These are phyloP conservation scores for Bruguiera sexangula DNA, from an alignment of 345 rosid species.

Conservation along the genomic window DNA sequence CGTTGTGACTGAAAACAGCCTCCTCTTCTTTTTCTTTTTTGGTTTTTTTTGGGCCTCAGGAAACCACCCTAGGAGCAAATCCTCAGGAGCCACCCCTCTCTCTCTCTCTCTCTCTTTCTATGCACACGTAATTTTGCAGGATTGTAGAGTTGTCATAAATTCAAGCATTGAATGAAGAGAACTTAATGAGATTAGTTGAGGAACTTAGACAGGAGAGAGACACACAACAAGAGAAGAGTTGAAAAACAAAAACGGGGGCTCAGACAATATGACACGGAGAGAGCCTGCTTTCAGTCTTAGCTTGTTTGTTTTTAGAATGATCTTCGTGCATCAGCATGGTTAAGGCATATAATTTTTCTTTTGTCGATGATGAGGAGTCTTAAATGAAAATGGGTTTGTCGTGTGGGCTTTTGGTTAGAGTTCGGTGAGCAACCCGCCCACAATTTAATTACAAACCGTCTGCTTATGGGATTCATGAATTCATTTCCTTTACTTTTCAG, in stretches of 20 bases:
- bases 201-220: constrained; percentile 22
- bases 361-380: constrained; percentile 12
- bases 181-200: constrained; percentile 77
- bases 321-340: background rate
- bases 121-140: constrained; percentile 59
- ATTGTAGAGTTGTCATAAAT: constrained; percentile 33
- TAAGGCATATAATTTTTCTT: background rate
- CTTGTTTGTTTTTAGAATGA: background rate
- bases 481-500: background rate
- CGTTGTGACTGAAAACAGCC: constrained; percentile 36
- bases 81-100: background rate
- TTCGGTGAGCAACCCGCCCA: constrained; percentile 66
- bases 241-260: background rate
- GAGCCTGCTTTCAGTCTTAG: background rate
- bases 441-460: constrained; percentile 15
- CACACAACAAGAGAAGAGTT: background rate
- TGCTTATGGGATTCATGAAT: background rate
- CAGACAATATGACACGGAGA: background rate
- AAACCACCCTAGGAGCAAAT: constrained; percentile 3
- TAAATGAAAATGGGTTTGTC: constrained; percentile 44
- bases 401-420: constrained; percentile 51
- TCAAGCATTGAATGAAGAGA: constrained; percentile 52
- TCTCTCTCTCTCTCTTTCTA: constrained; percentile 1
- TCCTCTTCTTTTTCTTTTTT: background rate
- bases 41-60: background rate